Evolutionary conservation across 2,329 filamentous ascomycete genomes (phyloP), one percentile per base, ranked within the genome.

Genomic region (Cryphonectria japonica): DNA sequence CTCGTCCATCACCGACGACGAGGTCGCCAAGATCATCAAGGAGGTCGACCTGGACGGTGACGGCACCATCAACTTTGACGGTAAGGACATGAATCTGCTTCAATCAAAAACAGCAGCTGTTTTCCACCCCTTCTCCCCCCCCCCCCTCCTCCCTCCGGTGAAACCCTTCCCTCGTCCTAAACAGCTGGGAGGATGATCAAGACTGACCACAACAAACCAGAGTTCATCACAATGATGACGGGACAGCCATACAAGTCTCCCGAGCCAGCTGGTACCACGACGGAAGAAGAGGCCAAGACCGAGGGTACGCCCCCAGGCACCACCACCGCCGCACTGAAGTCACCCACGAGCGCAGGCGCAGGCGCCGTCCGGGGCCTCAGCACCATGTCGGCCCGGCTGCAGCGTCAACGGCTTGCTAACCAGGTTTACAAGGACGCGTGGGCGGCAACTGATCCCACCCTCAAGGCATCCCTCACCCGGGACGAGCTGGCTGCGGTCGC

Each of bases 161-260:
- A 9, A 37, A 37, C 9, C 9, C 37, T 39, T 13, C 11, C 6
- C 37, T 39, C 37, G 37, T 39, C 8, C 37, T 39, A 9, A 39
- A 39, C 37, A 39, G 3, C 11, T 3, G 37, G 13, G 46, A 52
- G 4, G 2, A 22, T 52, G 2, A 22, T 26, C 2, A 52, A 61
- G n/a, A 63, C 60, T n/a, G n/a, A 61, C 43, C 22, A 41, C 5
- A 41, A 7, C 16, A 3, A 16, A 5, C 59, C 59, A 82, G 81
- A 82, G 71, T 83, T 82, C 71, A 82, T 82, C 73, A 78, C 79
- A 11, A 83, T 83, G 80, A 83, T 82, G 81, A 82, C 80, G 0
- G 80, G 80, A 22, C 78, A 80, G 67, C 75, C 77, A 2, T 79
- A 77, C 74, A 75, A 77, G 59, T 76, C 77, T 13, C 71, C 74